These are phyloP conservation scores for Sicyos baderoa DNA, from an alignment of 306 rosid species.

Conservation along the genomic window DNA sequence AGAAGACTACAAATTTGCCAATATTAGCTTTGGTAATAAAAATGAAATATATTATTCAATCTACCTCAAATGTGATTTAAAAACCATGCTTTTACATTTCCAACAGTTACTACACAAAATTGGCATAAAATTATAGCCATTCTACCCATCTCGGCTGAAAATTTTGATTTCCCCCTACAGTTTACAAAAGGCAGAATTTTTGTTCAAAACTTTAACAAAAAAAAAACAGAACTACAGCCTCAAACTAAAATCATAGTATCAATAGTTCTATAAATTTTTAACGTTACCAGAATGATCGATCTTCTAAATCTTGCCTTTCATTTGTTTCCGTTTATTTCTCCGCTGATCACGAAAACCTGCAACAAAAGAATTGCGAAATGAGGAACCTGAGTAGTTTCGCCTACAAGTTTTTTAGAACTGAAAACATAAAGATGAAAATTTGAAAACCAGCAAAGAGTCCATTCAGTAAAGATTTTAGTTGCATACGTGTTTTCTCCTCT, in stretches of 20 bases:
- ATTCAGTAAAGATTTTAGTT: not conserved
- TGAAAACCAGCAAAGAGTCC: not conserved
- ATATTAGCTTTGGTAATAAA: not conserved
- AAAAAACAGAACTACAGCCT: not conserved
- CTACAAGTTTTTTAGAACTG: not conserved
- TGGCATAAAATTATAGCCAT: not conserved
- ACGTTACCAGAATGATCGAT: not conserved
- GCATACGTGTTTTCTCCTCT: slow-evolving; percentile 68
- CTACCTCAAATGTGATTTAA: slow-evolving; percentile 1
- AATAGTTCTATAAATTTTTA: not conserved
- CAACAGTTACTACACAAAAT: not conserved
- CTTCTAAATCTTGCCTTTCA: slow-evolving; percentile 23
- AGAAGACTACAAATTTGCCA: not conserved
- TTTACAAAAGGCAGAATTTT: not conserved
- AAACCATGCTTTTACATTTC: slow-evolving; percentile 7
- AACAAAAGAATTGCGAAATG: slow-evolving; percentile 8
- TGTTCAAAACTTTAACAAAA: not conserved
- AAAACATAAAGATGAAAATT: not conserved
- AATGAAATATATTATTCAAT: not conserved
- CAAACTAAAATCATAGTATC: not conserved
- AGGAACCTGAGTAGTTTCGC: not conserved
- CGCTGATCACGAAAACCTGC: slow-evolving; percentile 69
- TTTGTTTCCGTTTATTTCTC: slow-evolving; percentile 50
- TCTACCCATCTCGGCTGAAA: not conserved
- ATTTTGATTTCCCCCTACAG: not conserved